Conservation (phyloP, 208 protist species). For the Porcisia deanei region DNA sequence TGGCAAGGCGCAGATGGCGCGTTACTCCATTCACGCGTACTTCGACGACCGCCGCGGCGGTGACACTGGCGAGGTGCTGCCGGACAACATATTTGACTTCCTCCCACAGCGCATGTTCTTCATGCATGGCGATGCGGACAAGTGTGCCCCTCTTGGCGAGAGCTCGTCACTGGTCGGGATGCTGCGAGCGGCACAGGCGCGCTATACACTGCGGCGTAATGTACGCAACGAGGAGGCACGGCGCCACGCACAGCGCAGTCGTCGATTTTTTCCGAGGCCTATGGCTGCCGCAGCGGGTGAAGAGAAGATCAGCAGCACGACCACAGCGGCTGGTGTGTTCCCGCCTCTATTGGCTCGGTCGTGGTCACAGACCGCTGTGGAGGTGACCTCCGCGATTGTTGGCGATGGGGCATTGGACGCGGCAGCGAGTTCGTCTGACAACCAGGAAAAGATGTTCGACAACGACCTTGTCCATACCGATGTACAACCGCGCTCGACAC, state of each 20-base stretch:
- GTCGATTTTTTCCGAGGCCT: conserved; percentile 9
- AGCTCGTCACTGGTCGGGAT: conserved; percentile 54
- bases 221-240: conserved; percentile 27
- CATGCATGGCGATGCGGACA: conserved; percentile 83
- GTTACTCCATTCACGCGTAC: conserved; percentile 69
- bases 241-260: conserved; percentile 33
- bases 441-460: neutral
- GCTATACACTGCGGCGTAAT: conserved; percentile 28
- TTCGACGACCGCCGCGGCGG: conserved; percentile 55
- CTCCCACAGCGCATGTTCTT: conserved; percentile 80
- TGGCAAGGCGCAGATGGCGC: conserved; percentile 49
- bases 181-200: conserved; percentile 61
- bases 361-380: neutral
- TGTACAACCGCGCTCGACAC: neutral
- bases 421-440: neutral
- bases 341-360: neutral
- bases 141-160: conserved; percentile 75
- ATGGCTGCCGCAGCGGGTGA: neutral
- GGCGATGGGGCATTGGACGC: neutral
- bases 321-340: neutral
- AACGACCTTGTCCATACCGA: neutral
- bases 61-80: conserved; percentile 69
- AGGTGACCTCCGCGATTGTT: neutral
- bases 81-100: conserved; percentile 85
- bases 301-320: neutral